Evolutionary conservation across 2,329 filamentous ascomycete species (phyloP).

Genomic region (Aspergillaceae sp.): DNA sequence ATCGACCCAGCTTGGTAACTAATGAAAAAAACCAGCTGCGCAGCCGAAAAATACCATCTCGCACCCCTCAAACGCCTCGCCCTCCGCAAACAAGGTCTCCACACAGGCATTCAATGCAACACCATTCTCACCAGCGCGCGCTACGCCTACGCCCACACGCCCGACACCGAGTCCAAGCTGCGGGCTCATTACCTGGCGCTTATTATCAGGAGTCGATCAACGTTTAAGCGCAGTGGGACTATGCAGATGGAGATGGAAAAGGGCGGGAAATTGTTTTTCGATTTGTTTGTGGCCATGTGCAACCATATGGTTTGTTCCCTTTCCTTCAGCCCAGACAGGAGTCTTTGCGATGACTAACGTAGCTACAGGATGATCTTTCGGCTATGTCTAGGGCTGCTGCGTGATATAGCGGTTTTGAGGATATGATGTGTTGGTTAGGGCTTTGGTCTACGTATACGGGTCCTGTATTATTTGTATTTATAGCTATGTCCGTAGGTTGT

Average conservation of each 20-base stretch:
- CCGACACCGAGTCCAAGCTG: slow-evolving; percentile 82
- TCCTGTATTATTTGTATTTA: too few species aligned
- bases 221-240: slow-evolving; percentile 86
- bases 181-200: slow-evolving; percentile 85
- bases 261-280: slow-evolving; percentile 83
- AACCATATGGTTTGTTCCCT: slow-evolving; percentile 68
- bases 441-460: too few species aligned
- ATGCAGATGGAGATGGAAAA: slow-evolving; percentile 94
- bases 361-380: slow-evolving; percentile 14
- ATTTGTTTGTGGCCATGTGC: slow-evolving; percentile 84
- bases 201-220: slow-evolving; percentile 78
- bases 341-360: slow-evolving; percentile 7
- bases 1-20: background rate
- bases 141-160: slow-evolving; percentile 81
- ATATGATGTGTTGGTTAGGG: background rate
- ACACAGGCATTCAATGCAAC: slow-evolving; percentile 72
- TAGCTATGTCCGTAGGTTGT: too few species aligned
- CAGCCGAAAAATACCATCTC: slow-evolving; percentile 74
- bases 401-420: background rate
- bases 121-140: slow-evolving; percentile 82
- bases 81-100: slow-evolving; percentile 80
- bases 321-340: background rate
- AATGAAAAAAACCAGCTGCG: slow-evolving; percentile 45
- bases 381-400: background rate
- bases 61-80: slow-evolving; percentile 77